Evolutionary conservation across 208 protist genomes (phyloP), one percentile per base, ranked within the genome.

Genomic region (Leishmania amazonensis): DNA sequence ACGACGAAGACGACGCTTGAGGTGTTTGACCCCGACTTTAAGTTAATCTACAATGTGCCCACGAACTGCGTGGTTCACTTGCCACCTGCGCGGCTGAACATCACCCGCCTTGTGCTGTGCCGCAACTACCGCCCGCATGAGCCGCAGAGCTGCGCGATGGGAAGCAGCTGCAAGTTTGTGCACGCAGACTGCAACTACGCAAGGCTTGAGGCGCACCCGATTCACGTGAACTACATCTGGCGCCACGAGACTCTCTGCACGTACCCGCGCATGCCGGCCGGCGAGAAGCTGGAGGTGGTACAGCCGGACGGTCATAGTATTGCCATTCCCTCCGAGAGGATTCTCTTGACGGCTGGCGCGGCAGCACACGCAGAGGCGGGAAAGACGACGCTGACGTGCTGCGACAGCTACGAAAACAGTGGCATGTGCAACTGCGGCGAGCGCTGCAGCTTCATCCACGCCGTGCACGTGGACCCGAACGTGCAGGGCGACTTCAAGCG

Each of bases 191-290:
- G 88, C 80, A 89, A 92, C 83, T 78, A 81, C 75, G 60, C 58
- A 64, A 84, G 75, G 65, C 84, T 96, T 64, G 85, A 87, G 53
- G 84, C 88, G 24, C 87, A 86, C 83, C 87, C 93, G 31, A 92
- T 96, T 78, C 93, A 96, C 85, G 91, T 95, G 64, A 94, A 96
- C 84, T 96, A 96, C 85, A 86, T 93, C 47, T 96, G 90, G 89
- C 88, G 86, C n/a, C 73, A 87, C 73, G 90, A 91, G 79, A 85
- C 79, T 24, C 42, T 84, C 40, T 95, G 91, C 90, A 94, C 86
- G 45, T 97, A 97, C 81, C 75, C 84, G 8, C 90, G 91, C n/a
- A 88, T 95, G 51, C 87, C 85, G 1, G 75, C 86, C 45, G 72
- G 72, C 72, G 68, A 74, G 68, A 54, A 13, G 74, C 31, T 79